Evolutionary conservation across 345 rosid species (phyloP).

Genomic region (Isatis tinctoria): DNA sequence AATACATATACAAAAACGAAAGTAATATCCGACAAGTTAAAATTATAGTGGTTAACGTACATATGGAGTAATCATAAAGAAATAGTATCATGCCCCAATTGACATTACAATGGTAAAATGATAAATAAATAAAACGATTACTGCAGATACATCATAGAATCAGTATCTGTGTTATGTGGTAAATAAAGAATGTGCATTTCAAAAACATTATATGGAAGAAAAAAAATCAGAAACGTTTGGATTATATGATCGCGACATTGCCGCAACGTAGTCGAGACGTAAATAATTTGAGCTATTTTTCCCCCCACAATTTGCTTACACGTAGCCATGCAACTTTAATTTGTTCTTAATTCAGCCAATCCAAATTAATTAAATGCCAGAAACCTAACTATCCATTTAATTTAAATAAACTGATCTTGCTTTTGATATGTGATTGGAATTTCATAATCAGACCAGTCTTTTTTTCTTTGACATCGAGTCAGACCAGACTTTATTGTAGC

Average conservation of each 20-base stretch:
- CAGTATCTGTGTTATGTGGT: background rate
- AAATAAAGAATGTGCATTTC: background rate
- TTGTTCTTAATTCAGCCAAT: background rate
- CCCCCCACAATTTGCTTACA: constrained; percentile 7
- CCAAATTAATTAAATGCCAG: background rate
- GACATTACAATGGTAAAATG: background rate
- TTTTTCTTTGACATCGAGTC: background rate
- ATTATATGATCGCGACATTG: constrained; percentile 12
- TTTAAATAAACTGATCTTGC: background rate
- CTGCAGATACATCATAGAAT: background rate
- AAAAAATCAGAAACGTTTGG: background rate
- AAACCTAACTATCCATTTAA: constrained; percentile 21
- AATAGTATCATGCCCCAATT: background rate
- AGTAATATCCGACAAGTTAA: background rate
- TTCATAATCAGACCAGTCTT: background rate
- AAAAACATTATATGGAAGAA: background rate
- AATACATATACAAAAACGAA: background rate
- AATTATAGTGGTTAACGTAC: constrained; percentile 3
- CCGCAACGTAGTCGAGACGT: constrained; percentile 21
- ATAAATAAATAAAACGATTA: background rate
- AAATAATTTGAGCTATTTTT: background rate
- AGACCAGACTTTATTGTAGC: constrained; percentile 1
- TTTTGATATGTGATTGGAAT: constrained; percentile 12
- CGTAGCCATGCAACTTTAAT: constrained; percentile 18
- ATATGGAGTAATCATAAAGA: background rate